These are phyloP conservation scores for Suhomyces pyralidae DNA, from an alignment of 805 yeast species.

Conservation along the genomic window DNA sequence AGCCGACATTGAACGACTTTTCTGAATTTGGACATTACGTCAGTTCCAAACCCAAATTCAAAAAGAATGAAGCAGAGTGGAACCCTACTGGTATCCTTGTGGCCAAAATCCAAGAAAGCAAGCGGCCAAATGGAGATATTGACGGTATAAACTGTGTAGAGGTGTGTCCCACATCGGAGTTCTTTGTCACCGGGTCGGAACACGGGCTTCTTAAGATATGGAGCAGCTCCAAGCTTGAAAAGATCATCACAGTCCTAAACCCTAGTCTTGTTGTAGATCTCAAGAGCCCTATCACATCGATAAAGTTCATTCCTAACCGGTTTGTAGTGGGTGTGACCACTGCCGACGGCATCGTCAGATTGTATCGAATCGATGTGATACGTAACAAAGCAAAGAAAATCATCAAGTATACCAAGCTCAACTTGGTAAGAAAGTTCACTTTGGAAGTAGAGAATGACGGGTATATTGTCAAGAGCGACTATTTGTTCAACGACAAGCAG, in stretches of 20 bases:
- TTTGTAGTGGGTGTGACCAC: conserved; percentile 59
- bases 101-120: conserved; percentile 57
- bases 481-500: conserved; percentile 36
- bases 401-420: conserved; percentile 23
- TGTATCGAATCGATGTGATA: conserved; percentile 34
- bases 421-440: conserved; percentile 40
- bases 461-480: conserved; percentile 43
- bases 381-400: conserved; percentile 34
- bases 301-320: conserved; percentile 51
- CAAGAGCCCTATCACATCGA: conserved; percentile 46
- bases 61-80: conserved; percentile 2
- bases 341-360: conserved; percentile 41
- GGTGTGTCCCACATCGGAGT: conserved; percentile 58
- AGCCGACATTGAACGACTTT: conserved; percentile 57
- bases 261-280: conserved; percentile 48
- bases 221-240: conserved; percentile 67
- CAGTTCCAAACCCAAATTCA: neutral
- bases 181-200: conserved; percentile 75
- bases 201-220: conserved; percentile 72
- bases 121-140: conserved; percentile 38
- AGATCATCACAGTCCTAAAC: conserved; percentile 49
- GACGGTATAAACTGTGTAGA: conserved; percentile 53
- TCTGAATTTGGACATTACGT: conserved; percentile 59
- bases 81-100: conserved; percentile 53
- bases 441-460: conserved; percentile 33